Percentiles rank a stretch among this genome's conserved stretches.
These are phyloP conservation scores for Neurospora terricola DNA, from an alignment of 495 filamentous ascomycete genomes.

Conservation along the genomic window DNA sequence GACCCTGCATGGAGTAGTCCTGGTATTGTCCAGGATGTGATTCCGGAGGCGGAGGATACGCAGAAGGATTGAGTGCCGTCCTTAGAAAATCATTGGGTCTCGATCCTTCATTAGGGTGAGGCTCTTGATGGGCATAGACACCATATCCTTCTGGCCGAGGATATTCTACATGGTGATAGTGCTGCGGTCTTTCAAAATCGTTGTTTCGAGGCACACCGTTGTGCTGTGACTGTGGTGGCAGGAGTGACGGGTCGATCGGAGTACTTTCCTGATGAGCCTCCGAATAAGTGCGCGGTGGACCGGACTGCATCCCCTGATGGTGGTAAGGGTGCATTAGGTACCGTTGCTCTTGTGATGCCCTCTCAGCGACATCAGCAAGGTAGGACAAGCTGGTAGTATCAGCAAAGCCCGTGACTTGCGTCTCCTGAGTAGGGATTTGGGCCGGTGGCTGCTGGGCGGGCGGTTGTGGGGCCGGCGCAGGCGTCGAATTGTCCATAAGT, in stretches of 20 bases:
- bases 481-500: conserved; percentile 23
- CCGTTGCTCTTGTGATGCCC: not conserved
- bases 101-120: not conserved
- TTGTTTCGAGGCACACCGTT: not conserved
- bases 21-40: not conserved
- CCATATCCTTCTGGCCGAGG: conserved; percentile 1
- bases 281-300: not conserved
- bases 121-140: not conserved
- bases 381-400: conserved; percentile 16
- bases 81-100: conserved; percentile 29
- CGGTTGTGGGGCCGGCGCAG: conserved; percentile 7
- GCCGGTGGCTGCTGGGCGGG: conserved; percentile 3
- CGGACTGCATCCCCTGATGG: not conserved
- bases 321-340: not conserved
- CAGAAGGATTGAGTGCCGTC: conserved; percentile 31
- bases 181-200: not conserved
- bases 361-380: conserved; percentile 23
- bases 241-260: not conserved
- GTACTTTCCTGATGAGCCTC: conserved; percentile 1
- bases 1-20: not conserved
- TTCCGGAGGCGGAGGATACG: conserved; percentile 1
- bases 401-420: not conserved
- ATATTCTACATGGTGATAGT: conserved; percentile 6
- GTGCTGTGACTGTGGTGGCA: not conserved
- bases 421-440: conserved; percentile 1